Evolutionary conservation across 495 filamentous ascomycete species (phyloP), one percentile per base, ranked within the genome.

Genomic region (Penicillium dipodomyicola): DNA sequence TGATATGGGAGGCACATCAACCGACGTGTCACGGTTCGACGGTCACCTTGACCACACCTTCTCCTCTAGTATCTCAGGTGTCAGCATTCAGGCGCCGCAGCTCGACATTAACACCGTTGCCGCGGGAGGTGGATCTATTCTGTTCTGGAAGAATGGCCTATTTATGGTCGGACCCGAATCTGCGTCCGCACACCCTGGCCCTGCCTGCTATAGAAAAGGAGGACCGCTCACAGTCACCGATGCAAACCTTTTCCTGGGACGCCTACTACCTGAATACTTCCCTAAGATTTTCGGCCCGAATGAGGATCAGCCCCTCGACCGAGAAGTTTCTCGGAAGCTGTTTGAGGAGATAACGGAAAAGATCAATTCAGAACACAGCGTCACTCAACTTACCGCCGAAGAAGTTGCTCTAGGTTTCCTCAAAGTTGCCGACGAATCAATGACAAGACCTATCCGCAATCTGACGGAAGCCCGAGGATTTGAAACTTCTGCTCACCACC

Each of bases 51-150:
- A 97, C 56, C 94, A 98, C 68, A 27, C 25, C 25, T 27, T 27
- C 25, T 27, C 25, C 6, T 27, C 25, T 4, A 27, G 25, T 27
- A 27, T 27, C 25, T 27, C 25, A 27, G 25, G 94, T 97, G 0
- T 97, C 97, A 58, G 94, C 96, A 67, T 96, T 94, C 2, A 97
- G 92, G 0, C 87, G 0, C 94, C 94, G 0, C 94, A 97, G 64
- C 82, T 98, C 0, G 94, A 98, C 72, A 97, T 98, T 73, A 97
- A 98, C 71, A 98, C 94, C 0, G 93, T 97, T 29, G 93, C 93
- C 15, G 93, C 93, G n/a, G 93, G 93, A 41, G 93, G 93, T 52
- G 93, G 93, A 19, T 96, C 91, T 4, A 84, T 91, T 49, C 80
- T 97, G 3, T 90, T 92, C 62, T 97, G 87, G 80, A 83, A 85